phyloP scores from a whole-genome alignment of 2,329 filamentous ascomycete species.

The Capronia epimyces region DNA sequence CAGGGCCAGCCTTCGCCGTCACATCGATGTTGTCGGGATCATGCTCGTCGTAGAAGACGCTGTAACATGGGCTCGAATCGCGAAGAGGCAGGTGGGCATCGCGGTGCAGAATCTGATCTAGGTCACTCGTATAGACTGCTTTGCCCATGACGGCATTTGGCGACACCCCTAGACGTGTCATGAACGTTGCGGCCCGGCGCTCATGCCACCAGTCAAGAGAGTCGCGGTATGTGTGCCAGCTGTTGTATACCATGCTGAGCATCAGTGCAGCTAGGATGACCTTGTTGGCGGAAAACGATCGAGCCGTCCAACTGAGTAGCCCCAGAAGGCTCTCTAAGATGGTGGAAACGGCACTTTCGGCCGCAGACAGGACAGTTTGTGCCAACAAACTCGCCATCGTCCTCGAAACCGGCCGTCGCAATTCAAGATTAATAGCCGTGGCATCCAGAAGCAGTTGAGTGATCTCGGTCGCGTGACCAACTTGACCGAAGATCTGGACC shows the following conservation, averaged over 20 bases:
- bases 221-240: constrained; percentile 68
- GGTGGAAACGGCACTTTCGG: constrained; percentile 68
- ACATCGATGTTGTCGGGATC: constrained; percentile 33
- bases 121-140: constrained; percentile 74
- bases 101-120: constrained; percentile 54
- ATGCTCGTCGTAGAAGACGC: constrained; percentile 41
- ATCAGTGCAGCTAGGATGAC: constrained; percentile 65
- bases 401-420: constrained; percentile 36
- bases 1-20: constrained; percentile 16
- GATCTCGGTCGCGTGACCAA: constrained; percentile 49
- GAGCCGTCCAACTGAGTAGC: constrained; percentile 59
- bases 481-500: constrained; percentile 45
- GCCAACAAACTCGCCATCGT: constrained; percentile 63
- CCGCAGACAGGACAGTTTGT: constrained; percentile 66
- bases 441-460: constrained; percentile 37
- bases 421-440: constrained; percentile 52
- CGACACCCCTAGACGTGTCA: constrained; percentile 72
- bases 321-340: constrained; percentile 73
- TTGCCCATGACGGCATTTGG: constrained; percentile 78
- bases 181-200: constrained; percentile 70
- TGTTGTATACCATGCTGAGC: constrained; percentile 66
- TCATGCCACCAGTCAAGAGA: constrained; percentile 79
- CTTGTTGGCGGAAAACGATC: constrained; percentile 65
- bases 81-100: constrained; percentile 25
- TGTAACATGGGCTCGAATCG: constrained; percentile 37